Evolutionary conservation across 371 early-diverging fungal species (phyloP).

Genomic region (Rhizoclosmatium hyalinum): DNA sequence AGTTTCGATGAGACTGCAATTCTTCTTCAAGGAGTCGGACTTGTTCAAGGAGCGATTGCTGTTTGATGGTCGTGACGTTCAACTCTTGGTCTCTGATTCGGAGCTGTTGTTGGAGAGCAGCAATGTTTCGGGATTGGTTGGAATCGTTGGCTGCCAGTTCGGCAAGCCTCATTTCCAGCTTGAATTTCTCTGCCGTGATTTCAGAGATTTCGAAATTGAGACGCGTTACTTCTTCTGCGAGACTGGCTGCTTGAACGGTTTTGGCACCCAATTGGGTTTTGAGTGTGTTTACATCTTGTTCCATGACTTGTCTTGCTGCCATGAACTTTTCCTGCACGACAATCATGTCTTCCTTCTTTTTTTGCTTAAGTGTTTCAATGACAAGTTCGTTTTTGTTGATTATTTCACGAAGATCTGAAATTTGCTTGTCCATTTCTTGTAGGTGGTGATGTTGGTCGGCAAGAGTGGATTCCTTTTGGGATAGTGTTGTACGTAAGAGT

Average conservation of each 20-base stretch:
- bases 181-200: constrained; percentile 38
- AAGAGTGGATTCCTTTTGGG: constrained; percentile 43
- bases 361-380: constrained; percentile 40
- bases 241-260: constrained; percentile 26
- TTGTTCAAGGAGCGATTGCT: constrained; percentile 45
- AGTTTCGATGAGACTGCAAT: constrained; percentile 35
- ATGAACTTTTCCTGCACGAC: constrained; percentile 52
- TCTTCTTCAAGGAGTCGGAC: constrained; percentile 45
- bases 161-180: constrained; percentile 47
- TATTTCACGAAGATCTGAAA: constrained; percentile 28
- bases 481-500: constrained; percentile 36
- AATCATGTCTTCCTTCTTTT: constrained; percentile 52
- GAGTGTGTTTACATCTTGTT: constrained; percentile 42
- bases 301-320: constrained; percentile 50
- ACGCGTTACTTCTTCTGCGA: constrained; percentile 39
- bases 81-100: constrained; percentile 48
- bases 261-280: constrained; percentile 40
- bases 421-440: constrained; percentile 33
- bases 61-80: constrained; percentile 33
- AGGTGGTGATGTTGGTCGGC: constrained; percentile 30
- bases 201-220: constrained; percentile 45
- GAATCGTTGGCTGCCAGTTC: constrained; percentile 46
- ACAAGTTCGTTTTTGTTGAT: constrained; percentile 33
- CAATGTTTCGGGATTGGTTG: constrained; percentile 37
- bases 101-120: constrained; percentile 41